Evolutionary conservation across 1,139 yeast genomes (phyloP), one percentile per base, ranked within the genome.

Genomic region (Geotrichum reessii): DNA sequence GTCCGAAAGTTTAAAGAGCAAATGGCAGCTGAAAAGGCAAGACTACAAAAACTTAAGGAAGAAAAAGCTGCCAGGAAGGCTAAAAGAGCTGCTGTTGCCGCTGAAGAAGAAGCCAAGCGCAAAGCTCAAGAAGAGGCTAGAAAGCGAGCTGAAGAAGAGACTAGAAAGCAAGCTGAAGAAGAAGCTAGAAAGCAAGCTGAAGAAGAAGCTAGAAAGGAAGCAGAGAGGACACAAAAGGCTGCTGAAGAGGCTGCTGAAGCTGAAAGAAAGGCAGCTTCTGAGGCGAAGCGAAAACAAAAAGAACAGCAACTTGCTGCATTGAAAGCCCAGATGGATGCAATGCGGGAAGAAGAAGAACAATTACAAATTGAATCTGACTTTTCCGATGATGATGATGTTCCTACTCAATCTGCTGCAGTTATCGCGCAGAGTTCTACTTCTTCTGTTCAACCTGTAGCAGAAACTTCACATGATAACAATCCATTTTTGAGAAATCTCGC

Each of bases 291-390:
- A 25, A 48, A 54, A 61, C 73, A 74, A 61, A 78, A 81, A 65
- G 88, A 83, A 62, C 85, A 80, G 47, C 76, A 85, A 55, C 72
- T 84, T 63, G 88, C 87, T 0, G 79, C 78, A 59, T 73, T 85
- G 61, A 79, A 77, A 66, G 81, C 78, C 62, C 87, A 88, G 72
- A 82, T 84, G 85, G 85, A 82, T 62, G 84, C 82, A 69, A 70
- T 78, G 66, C 63, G 70, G 66, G 65, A 78, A 68, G 64, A 75
- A 62, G 74, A 76, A 66, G 62, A 72, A 62, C 62, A 67, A 67
- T 64, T 67, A 27, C 60, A 70, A 56, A 57, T 53, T n/a, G 64
- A 62, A n/a, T 56, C 55, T 27, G 61, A 57, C 19, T 58, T 63
- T 47, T 63, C 59, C 12, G 67, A 58, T 50, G 77, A 73, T 56